phyloP scores from a whole-genome alignment of 2,329 filamentous ascomycete genomes.

The Aspergillus pseudoglaucus region DNA sequence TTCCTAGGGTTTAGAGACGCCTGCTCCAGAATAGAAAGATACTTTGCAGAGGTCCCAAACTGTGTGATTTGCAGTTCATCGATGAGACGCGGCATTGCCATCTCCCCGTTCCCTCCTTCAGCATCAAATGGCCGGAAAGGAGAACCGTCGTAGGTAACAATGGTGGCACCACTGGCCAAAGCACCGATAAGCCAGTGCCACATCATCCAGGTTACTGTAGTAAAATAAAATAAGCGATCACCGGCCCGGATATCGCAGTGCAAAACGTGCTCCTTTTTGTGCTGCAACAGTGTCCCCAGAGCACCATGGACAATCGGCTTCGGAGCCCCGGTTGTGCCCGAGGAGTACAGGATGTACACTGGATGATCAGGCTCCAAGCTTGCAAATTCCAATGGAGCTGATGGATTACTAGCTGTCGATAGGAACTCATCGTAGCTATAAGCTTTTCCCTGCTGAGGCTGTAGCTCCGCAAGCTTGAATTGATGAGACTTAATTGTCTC shows the following conservation, averaged over 20 bases:
- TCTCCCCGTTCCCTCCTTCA: conserved; percentile 57
- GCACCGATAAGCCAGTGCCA: conserved; percentile 95
- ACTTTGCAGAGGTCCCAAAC: conserved; percentile 92
- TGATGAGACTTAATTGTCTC: conserved; percentile 50
- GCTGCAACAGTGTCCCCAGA: conserved; percentile 83
- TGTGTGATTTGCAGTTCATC: conserved; percentile 78
- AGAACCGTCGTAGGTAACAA: conserved; percentile 87
- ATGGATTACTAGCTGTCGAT: conserved; percentile 31
- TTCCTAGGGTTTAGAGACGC: conserved; percentile 57
- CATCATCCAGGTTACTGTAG: conserved; percentile 98
- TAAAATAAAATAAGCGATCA: conserved; percentile 85
- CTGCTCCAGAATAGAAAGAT: conserved; percentile 83
- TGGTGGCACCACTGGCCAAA: conserved; percentile 71
- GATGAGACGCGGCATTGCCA: conserved; percentile 76
- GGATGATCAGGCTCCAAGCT: conserved; percentile 80
- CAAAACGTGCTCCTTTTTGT: conserved; percentile 91
- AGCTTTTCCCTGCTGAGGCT: conserved; percentile 31
- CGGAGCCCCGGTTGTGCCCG: conserved; percentile 77
- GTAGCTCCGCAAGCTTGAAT: conserved; percentile 30
- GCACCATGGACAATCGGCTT: conserved; percentile 94
- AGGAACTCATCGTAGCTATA: conserved; percentile 43
- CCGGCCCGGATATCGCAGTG: conserved; percentile 71
- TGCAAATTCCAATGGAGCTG: conserved; percentile 55
- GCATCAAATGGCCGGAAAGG: conserved; percentile 66
- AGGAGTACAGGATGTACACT: conserved; percentile 89